Base-by-base conservation (phyloP, 345 rosid genomes). In the Viola odorata region DNA sequence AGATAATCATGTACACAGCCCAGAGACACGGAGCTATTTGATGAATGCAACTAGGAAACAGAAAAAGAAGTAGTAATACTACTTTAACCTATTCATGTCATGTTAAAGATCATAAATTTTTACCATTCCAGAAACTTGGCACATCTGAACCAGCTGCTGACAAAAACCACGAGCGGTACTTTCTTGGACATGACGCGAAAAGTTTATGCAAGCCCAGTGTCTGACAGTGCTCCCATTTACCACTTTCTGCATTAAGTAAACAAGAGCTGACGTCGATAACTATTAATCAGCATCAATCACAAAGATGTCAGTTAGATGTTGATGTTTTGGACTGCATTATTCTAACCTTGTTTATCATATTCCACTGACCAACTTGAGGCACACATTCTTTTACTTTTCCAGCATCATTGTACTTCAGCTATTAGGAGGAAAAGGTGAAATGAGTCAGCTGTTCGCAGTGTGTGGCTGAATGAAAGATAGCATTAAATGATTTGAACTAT, bases 291-390 rank as follows among this genome's bases (percentile, higher is more conserved):
- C 7, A 49, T 23, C 39, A 3, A 17, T 45, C 50, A 44, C 7
- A 65, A 17, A 59, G 50, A 65, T 38, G 57, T 15, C 12, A 13
- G 38, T 37, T 50, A 16, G 7, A 3, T 37, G 41, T 23, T n/a
- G 50, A 44, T 13, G 3, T 61, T 16, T 63, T 16, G 36, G 37
- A 48, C 2, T 36, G 38, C 10, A 41, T 63, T 5, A 40, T 14
- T 14, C 71, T 60, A 41, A 79, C 83, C 75, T 79, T 79, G 69
- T 79, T 75, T 67, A 67, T 69, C 83, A 79, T 79, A 64, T 79
- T 79, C 80, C 83, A 79, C 39, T 79, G 80, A 37, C 82, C 82
- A 57, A 75, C 77, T 69, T 75, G 73, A 48, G 82, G 82, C 32
- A 69, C 44, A 58, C 50, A 60, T 52, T 73, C 77, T 42, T 64